A percentile compares a stretch with the other conserved stretches of the same genome.
These are phyloP conservation scores for Hyparrhenia diplandra DNA, from an alignment of 176 grass and related monocot species.

Conservation along the genomic window DNA sequence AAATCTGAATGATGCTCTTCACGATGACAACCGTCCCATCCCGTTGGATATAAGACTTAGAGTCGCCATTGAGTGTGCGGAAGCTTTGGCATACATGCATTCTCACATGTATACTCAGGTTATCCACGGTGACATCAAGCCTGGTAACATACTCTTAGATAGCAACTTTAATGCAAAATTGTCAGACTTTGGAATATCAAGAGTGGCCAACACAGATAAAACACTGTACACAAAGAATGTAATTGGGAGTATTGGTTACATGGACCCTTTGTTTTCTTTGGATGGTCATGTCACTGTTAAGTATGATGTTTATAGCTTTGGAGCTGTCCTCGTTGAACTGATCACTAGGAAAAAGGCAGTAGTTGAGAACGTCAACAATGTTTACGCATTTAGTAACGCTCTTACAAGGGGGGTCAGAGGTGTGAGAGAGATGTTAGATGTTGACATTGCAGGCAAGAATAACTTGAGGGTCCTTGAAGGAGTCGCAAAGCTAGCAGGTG, in stretches of 20 bases:
- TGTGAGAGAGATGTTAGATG: not conserved
- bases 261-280: conserved; percentile 22
- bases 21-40: not conserved
- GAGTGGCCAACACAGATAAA: not conserved
- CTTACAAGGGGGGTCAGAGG: not conserved
- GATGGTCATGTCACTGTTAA: not conserved
- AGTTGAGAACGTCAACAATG: not conserved
- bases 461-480: not conserved
- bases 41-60: not conserved
- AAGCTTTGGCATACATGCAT: conserved; percentile 19
- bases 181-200: conserved; percentile 24
- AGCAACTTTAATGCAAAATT: not conserved
- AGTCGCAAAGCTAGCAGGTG: not conserved
- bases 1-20: conserved; percentile 9
- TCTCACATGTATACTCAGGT: conserved; percentile 22
- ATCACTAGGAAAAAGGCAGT: conserved; percentile 1
- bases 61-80: not conserved
- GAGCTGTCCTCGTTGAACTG: conserved; percentile 12
- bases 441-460: not conserved
- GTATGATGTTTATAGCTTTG: conserved; percentile 29
- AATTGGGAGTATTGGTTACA: conserved; percentile 9
- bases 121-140: conserved; percentile 22
- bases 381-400: not conserved
- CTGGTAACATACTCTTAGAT: conserved; percentile 22
- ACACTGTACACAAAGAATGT: not conserved